phyloP scores from a whole-genome alignment of 495 filamentous ascomycete species.

The Tuber borchii region DNA sequence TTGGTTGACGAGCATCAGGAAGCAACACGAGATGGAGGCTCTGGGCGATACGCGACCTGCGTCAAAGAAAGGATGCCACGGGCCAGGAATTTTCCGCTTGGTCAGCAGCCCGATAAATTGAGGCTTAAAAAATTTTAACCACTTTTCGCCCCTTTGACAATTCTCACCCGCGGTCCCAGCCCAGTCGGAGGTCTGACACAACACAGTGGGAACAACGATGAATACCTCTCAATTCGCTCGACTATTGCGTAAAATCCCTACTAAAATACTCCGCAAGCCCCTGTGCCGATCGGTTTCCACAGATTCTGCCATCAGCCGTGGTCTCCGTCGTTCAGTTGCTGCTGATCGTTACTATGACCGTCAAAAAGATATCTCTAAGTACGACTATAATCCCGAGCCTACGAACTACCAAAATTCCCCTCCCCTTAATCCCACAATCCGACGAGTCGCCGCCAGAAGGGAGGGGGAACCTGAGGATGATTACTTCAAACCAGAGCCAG shows the following conservation, averaged over 20 bases:
- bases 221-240: background rate
- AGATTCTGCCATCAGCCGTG: constrained; percentile 53
- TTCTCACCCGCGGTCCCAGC: background rate
- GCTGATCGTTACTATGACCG: constrained; percentile 1
- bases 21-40: constrained; percentile 3
- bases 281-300: constrained; percentile 49
- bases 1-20: background rate
- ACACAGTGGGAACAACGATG: background rate
- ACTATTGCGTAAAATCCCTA: background rate
- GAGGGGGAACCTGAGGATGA: background rate
- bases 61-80: background rate
- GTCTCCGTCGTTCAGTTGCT: constrained; percentile 46
- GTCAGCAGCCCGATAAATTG: background rate
- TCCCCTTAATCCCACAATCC: background rate
- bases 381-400: background rate
- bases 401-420: background rate
- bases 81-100: background rate
- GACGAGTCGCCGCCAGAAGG: background rate
- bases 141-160: background rate
- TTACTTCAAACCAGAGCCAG: background rate
- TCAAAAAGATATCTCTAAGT: background rate
- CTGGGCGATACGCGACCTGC: background rate
- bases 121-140: background rate
- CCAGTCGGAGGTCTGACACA: background rate
- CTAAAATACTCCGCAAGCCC: background rate